Evolutionary conservation across 2,329 filamentous ascomycete species (phyloP).

Genomic region (Tolypocladium tundrense): DNA sequence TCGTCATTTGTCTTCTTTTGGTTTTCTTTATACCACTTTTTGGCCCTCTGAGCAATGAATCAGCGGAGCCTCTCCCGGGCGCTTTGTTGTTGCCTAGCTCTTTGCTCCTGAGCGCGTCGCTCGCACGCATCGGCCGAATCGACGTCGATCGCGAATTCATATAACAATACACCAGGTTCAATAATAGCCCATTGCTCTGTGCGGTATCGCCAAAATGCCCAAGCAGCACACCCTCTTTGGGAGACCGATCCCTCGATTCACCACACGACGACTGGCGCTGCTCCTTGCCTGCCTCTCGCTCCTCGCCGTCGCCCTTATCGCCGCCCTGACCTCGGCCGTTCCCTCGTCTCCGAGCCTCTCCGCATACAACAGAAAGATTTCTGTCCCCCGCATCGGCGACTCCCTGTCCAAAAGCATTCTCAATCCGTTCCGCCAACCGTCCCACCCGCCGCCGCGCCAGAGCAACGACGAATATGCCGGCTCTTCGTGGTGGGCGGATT

Average conservation of each 20-base stretch:
- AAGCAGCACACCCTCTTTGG: slow-evolving; percentile 29
- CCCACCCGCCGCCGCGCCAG: slow-evolving; percentile 64
- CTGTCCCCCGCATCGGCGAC: slow-evolving; percentile 32
- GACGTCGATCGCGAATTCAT: background rate
- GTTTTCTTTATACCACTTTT: too few relatives aligned
- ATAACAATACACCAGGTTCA: background rate
- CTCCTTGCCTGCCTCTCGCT: slow-evolving; percentile 40
- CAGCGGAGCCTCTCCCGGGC: background rate
- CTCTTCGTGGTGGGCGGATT: slow-evolving; percentile 78
- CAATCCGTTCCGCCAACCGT: slow-evolving; percentile 59
- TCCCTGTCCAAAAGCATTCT: slow-evolving; percentile 37
- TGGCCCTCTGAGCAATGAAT: background rate
- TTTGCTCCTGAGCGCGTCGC: background rate
- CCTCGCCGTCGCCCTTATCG: slow-evolving; percentile 44
- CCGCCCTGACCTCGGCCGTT: slow-evolving; percentile 37
- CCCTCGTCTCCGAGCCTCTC: slow-evolving; percentile 39
- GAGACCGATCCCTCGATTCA: slow-evolving; percentile 37
- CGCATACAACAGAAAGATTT: slow-evolving; percentile 37
- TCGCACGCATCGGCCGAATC: background rate
- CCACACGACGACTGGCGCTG: slow-evolving; percentile 40
- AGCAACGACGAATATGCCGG: slow-evolving; percentile 70
- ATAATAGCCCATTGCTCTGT: background rate
- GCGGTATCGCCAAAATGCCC: slow-evolving; percentile 14
- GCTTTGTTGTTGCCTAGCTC: background rate
- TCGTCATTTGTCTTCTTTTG: background rate